Evolutionary conservation across 2,329 filamentous ascomycete genomes (phyloP), one percentile per base, ranked within the genome.

Genomic region (Coniochaeta sp.): DNA sequence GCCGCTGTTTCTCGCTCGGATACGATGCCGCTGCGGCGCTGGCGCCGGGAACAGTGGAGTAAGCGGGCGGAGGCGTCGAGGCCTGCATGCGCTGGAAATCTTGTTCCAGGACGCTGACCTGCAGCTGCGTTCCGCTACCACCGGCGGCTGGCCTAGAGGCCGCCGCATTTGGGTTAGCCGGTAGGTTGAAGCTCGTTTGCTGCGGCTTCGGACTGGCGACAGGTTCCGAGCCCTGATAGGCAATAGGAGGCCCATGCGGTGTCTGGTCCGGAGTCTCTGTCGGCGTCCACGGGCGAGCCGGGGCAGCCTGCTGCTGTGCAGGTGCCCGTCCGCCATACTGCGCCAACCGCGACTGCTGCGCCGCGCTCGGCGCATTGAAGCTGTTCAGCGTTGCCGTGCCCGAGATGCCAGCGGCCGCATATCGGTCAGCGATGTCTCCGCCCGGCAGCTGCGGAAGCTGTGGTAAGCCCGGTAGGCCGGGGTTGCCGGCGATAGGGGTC

Each of bases 21-120:
- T 93, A 95, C 76, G 83, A 91, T 74, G 85, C 67, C 74, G 86
- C 67, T 72, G 79, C 69, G 31, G 74, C 73, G 44, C 73, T 74
- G 0, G 79, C 74, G 61, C 80, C 85, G n/a, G 31, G 54, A 54
- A 96, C 84, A 67, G 88, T 95, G 11, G 91, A 95, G 73, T 99
- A 99, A 6, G 95, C 93, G n/a, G 95, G 95, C 22, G 95, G 95
- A 16, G 93, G 93, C 59, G 91, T 92, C 24, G 91, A 89, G 33
- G 87, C 81, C 66, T 91, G 86, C 82, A 96, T 82, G 19, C 91
- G 86, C 66, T 91, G 87, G 71, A 96, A 89, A 66, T 96, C 93
- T 67, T 92, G 88, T 69, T 96, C 90, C 38, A 96, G 74, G n/a
- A 90, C 84, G 75, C 85, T 91, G 62, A 85, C 80, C 66, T 87